Evolutionary conservation across 495 filamentous ascomycete species (phyloP), one percentile per base, ranked within the genome.

Genomic region (Hyaloscypha variabilis): DNA sequence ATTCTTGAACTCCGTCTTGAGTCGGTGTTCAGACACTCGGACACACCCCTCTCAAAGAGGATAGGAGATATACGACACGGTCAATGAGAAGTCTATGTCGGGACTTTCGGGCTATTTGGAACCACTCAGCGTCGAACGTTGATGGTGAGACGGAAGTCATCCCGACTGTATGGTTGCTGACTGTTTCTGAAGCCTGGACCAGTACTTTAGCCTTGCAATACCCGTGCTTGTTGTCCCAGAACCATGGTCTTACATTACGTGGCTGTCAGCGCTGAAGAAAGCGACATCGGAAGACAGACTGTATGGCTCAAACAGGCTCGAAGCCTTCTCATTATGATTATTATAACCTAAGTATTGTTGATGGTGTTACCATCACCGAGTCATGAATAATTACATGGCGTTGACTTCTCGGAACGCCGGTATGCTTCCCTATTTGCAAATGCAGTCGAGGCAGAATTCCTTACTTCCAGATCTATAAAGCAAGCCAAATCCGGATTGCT

Each of bases 371-470:
- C 23, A 28, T 25, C 25, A 53, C 14, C 51, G 21, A 54, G 19
- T 54, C 21, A 19, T 24, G 25, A 54, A 0, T 54, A 24, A 28
- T 6, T 54, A 54, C 51, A 25, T 8, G 25, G 21, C 17, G 51
- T 54, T 10, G 23, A 54, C n/a, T 46, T 25, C 51, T 54, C 51
- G 23, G 19, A 54, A 54, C 51, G 51, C 51, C 51, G 8, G 51
- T 28, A 26, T 54, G 8, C 51, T 46, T 24, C 51, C 51, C 21
- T 54, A 54, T 54, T 54, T 54, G 51, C 21, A 54, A 51, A 54
- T 54, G 51, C 51, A 54, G 25, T 24, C 4, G 51, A 54, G 51
- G 1, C 10, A 46, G 39, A 46, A 46, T 46, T 4, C 8, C 31
- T 8, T 13, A 34, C 8, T 17, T 10, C 39, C 39, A 17, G 14